Base-by-base conservation (phyloP, 1,139 yeast genomes). In the Diutina siamensis region DNA sequence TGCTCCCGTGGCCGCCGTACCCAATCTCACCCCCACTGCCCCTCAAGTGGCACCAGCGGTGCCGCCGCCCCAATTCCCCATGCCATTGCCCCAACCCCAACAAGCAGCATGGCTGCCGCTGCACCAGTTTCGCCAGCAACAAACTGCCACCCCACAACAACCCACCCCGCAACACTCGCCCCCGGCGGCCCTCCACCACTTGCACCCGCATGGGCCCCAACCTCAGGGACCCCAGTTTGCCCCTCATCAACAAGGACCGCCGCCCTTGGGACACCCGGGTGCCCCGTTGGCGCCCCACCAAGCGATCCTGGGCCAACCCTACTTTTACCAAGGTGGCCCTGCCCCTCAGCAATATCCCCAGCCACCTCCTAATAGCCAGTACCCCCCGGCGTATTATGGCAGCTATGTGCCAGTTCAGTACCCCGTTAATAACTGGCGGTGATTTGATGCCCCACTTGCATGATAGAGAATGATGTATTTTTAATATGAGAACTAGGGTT, bases 1-100 rank as follows among this genome's bases (percentile, higher is more conserved):
- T 31, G 44, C 47, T 44, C 45, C 44, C 46, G 9, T 49, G 44
- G 36, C 9, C 47, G 12, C 47, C 47, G 28, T 5, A 25, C 46
- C 52, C 48, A n/a, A n/a, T n/a, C n/a, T n/a, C n/a, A 50, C 51
- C 50, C 17, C 46, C 53, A 49, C 32, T 51, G 48, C 22, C 50
- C 53, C 17, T 50, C 50, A 34, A 50, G 44, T n/a, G 32, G 44
- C 18, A 25, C 28, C 28, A 25, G 35, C 47, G 34, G 49, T 49
- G 36, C 54, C 52, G 44, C 50, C 48, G 15, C 44, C 42, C 9
- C 32, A 25, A 17, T 22, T n/a, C n/a, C 52, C 55, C 34, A 45
- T 45, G 18, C 47, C 46, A 25, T 45, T 21, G 18, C 42, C 47
- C 31, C 50, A 49, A 41, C 28, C 28, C 10, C 54, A 52, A 44